Evolutionary conservation across 352 stramenopile species (phyloP).

Genomic region (Phytophthora pini): DNA sequence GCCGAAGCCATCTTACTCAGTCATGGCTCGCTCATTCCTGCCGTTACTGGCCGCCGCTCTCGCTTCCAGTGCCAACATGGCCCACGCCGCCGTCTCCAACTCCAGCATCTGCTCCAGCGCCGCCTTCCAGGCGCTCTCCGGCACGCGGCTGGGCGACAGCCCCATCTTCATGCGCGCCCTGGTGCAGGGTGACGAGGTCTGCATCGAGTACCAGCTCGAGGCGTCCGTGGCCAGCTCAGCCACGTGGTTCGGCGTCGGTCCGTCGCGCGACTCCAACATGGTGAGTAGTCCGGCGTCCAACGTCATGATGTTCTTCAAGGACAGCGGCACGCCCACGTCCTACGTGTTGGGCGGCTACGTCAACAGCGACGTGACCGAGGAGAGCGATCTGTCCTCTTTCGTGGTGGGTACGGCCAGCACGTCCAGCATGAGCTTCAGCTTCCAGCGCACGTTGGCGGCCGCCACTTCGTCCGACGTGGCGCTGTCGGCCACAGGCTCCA

Average conservation of each 20-base stretch:
- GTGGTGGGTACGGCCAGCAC: constrained; percentile 43
- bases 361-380: constrained; percentile 47
- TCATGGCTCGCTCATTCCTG: constrained; percentile 18
- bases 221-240: constrained; percentile 41
- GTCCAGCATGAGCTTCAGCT: constrained; percentile 68
- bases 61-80: constrained; percentile 14
- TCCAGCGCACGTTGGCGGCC: constrained; percentile 67
- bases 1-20: constrained; percentile 3
- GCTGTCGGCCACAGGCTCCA: constrained; percentile 40
- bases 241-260: constrained; percentile 71
- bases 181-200: constrained; percentile 62
- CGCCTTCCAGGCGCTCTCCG: constrained; percentile 53
- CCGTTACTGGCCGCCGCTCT: constrained; percentile 19
- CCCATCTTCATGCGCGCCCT: constrained; percentile 70
- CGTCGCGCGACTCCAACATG: constrained; percentile 54
- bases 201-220: constrained; percentile 69
- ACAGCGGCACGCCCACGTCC: constrained; percentile 43
- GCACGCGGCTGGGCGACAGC: constrained; percentile 58
- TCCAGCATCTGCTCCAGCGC: constrained; percentile 57
- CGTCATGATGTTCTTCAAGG: constrained; percentile 76
- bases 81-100: constrained; percentile 25
- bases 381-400: constrained; percentile 54
- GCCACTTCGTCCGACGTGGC: constrained; percentile 53
- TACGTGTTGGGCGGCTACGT: constrained; percentile 62
- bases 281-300: constrained; percentile 73